Conservation (phyloP, 306 rosid genomes). For the Vigna unguiculata region DNA sequence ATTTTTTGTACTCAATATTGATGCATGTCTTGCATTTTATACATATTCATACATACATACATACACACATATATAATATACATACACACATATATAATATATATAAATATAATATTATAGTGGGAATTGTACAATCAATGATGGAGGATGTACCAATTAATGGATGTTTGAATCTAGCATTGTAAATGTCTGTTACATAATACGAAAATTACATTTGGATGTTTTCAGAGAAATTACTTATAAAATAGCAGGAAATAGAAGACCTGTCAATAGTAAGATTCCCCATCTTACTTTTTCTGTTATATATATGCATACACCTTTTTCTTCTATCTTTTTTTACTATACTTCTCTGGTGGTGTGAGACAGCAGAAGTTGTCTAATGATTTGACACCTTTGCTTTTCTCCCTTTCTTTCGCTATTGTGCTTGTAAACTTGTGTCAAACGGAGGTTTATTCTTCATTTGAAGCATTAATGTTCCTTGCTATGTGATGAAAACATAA, state of each 20-base stretch:
- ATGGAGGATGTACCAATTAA: slow-evolving; percentile 11
- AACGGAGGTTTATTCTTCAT: slow-evolving; percentile 1
- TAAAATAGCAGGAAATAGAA: slow-evolving; percentile 28
- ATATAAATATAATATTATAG: neutral
- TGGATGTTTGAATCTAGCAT: slow-evolving; percentile 11
- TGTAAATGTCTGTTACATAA: neutral
- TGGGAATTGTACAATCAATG: neutral
- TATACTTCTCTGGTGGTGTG: slow-evolving; percentile 13
- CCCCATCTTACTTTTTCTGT: slow-evolving; percentile 18
- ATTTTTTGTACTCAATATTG: slow-evolving; percentile 26
- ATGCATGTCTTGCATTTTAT: slow-evolving; percentile 11
- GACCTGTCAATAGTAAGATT: neutral
- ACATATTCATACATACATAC: too few species aligned
- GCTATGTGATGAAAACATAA: neutral
- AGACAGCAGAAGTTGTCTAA: neutral
- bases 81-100: too few species aligned
- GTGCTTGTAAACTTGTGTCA: slow-evolving; percentile 4
- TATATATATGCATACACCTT: neutral
- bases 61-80: too few species aligned
- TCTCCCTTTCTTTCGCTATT: neutral
- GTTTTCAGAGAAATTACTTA: slow-evolving; percentile 10
- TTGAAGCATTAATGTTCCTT: slow-evolving; percentile 5
- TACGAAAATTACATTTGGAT: neutral
- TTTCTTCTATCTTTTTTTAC: neutral
- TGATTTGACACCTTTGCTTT: slow-evolving; percentile 10